phyloP scores from a whole-genome alignment of 2,329 filamentous ascomycete genomes.

The Fusarium tuaranense region DNA sequence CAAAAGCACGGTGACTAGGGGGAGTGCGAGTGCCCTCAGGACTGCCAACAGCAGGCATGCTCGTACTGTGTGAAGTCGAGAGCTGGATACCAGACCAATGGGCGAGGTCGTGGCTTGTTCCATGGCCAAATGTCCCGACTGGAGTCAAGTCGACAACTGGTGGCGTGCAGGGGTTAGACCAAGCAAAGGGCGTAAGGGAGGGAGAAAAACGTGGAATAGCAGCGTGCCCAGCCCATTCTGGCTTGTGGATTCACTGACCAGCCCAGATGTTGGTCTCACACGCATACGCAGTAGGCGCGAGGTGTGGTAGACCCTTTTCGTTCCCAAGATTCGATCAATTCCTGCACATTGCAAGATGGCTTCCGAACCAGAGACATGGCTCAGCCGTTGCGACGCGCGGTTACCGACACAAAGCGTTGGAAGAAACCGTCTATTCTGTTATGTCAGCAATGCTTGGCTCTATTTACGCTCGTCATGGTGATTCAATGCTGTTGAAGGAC shows the following conservation, averaged over 20 bases:
- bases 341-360: background rate
- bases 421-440: slow-evolving; percentile 7
- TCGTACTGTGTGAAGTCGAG: slow-evolving; percentile 37
- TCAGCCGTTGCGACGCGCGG: background rate
- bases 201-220: slow-evolving; percentile 44
- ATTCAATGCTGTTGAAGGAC: slow-evolving; percentile 29
- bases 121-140: slow-evolving; percentile 26
- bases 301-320: slow-evolving; percentile 27
- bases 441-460: slow-evolving; percentile 3
- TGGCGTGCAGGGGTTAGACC: slow-evolving; percentile 39
- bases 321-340: slow-evolving; percentile 28
- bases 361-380: slow-evolving; percentile 3
- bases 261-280: slow-evolving; percentile 33
- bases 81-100: slow-evolving; percentile 25
- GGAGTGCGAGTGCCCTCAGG: slow-evolving; percentile 16
- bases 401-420: slow-evolving; percentile 21
- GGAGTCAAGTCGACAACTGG: slow-evolving; percentile 26
- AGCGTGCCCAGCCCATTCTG: slow-evolving; percentile 15
- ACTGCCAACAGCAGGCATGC: slow-evolving; percentile 10
- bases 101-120: slow-evolving; percentile 17
- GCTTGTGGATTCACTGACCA: slow-evolving; percentile 28
- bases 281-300: slow-evolving; percentile 22
- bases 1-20: slow-evolving; percentile 40
- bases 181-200: slow-evolving; percentile 30
- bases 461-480: slow-evolving; percentile 35